Evolutionary conservation across 139 green algal species (phyloP), one percentile per base, ranked within the genome.

Genomic region (Volvox africanus): DNA sequence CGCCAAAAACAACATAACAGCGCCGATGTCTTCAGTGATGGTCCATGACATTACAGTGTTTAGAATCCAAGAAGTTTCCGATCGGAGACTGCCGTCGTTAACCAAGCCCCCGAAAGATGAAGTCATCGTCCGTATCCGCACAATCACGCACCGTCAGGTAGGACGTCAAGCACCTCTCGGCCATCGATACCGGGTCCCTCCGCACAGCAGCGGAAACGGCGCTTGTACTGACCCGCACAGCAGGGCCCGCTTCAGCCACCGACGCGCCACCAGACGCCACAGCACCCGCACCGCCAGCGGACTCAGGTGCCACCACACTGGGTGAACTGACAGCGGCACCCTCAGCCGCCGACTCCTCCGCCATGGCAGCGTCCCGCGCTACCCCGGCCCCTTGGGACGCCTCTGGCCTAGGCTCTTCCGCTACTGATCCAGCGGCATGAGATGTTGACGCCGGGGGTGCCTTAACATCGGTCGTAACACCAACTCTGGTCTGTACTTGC

Each of bases 91-190:
- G 5, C 5, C 5, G 9, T 55, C 44, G 44, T 55, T 14, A 5
- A 55, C 44, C 9, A 55, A 55, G 44, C 5, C 44, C 44, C 44
- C 9, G 44, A 55, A 55, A 9, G 44, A 55, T 9, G 44, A 55
- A 9, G 44, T 55, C 44, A n/a, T n/a, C 44, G 5, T 55, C 44
- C 44, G 9, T 55, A 55, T 55, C 44, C 44, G 44, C 65, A 73
- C 21, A 73, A 30, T 35, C 61, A 76, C 82, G 3, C 36, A 89
- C 86, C 30, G 78, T 44, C 83, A 95, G 89, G 77, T 90, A 93
- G 33, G 87, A 67, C 12, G 78, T 50, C 62, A 95, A 68, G 30
- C 89, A 91, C 80, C 92, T 93, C 89, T 95, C 93, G 32, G 93
- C 89, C n/a, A 94, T 44, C 6, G 85, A 71, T 2, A 88, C 50